Evolutionary conservation across 306 rosid species (phyloP).

Genomic region (Phaseolus lunatus): DNA sequence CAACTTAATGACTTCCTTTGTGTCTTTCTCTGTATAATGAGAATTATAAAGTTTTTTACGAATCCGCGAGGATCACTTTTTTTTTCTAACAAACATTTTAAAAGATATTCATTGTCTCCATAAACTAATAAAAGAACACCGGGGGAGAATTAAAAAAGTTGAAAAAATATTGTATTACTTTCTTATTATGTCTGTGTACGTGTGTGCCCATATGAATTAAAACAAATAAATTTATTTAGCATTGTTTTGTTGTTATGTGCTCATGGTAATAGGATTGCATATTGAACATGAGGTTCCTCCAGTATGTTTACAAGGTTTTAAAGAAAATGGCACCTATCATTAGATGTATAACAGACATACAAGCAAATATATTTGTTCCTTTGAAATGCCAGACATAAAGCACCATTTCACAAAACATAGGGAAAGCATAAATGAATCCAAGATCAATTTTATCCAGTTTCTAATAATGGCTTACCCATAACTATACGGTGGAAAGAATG

Average conservation of each 20-base stretch:
- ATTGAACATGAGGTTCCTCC: slow-evolving; percentile 17
- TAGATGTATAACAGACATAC: slow-evolving; percentile 27
- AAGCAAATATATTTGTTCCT: neutral
- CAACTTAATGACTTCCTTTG: too few species aligned
- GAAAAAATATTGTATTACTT: too few species aligned
- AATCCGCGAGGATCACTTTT: too few species aligned
- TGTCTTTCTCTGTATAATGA: neutral
- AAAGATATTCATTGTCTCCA: too few species aligned
- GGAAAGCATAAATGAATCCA: slow-evolving; percentile 12
- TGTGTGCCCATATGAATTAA: neutral
- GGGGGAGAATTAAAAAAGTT: too few species aligned
- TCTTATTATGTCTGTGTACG: neutral
- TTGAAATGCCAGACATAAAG: slow-evolving; percentile 3
- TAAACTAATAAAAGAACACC: too few species aligned
- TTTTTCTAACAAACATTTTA: too few species aligned
- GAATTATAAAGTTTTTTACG: neutral
- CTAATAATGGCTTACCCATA: slow-evolving; percentile 72
- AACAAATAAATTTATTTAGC: neutral
- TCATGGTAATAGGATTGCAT: neutral
- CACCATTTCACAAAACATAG: slow-evolving; percentile 19
- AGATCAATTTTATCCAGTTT: slow-evolving; percentile 20
- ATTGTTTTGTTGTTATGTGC: neutral
- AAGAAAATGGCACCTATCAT: slow-evolving; percentile 11
- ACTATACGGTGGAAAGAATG: slow-evolving; percentile 81
- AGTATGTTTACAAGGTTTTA: neutral